These are phyloP conservation scores for Castanea crenata DNA, from an alignment of 306 rosid genomes.

Conservation along the genomic window DNA sequence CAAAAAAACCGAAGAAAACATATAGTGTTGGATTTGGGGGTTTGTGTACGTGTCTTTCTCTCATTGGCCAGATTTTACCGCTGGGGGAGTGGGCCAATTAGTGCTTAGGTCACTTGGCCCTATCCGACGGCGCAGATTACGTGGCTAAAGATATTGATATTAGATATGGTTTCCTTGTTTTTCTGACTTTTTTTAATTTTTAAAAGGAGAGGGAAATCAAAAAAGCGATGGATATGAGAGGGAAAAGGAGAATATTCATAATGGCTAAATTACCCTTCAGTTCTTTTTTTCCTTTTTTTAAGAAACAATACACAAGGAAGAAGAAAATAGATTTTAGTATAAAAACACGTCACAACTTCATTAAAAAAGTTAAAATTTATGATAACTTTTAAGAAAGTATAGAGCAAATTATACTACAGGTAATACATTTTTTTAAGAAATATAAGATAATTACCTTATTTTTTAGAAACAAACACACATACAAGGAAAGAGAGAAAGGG, in stretches of 20 bases:
- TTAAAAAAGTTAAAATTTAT: rapidly evolving
- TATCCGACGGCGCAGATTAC: slow-evolving; percentile 45
- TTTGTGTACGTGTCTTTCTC: background rate
- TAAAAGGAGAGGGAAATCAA: slow-evolving; percentile 17
- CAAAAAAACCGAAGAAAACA: slow-evolving; percentile 17
- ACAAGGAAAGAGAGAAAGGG: rapidly evolving
- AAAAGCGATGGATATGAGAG: slow-evolving; percentile 2
- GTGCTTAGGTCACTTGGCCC: slow-evolving; percentile 20
- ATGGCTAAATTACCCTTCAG: slow-evolving; percentile 10
- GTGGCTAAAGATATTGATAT: background rate
- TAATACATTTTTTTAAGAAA: too few relatives aligned
- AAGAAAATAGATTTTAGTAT: too few relatives aligned
- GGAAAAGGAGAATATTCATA: background rate
- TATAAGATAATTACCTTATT: too few relatives aligned
- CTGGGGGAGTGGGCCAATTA: background rate
- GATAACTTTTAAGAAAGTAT: too few relatives aligned
- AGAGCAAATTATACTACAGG: rapidly evolving
- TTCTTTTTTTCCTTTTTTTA: too few relatives aligned
- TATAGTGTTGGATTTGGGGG: background rate
- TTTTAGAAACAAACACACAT: too few relatives aligned
- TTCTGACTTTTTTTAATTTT: background rate
- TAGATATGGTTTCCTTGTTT: slow-evolving; percentile 3
- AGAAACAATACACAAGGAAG: too few relatives aligned
- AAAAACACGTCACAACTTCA: rapidly evolving
- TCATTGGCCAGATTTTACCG: background rate